Conservation (phyloP, 1,284 basidiomycete species). For the Moesziomyces globuligerus region DNA sequence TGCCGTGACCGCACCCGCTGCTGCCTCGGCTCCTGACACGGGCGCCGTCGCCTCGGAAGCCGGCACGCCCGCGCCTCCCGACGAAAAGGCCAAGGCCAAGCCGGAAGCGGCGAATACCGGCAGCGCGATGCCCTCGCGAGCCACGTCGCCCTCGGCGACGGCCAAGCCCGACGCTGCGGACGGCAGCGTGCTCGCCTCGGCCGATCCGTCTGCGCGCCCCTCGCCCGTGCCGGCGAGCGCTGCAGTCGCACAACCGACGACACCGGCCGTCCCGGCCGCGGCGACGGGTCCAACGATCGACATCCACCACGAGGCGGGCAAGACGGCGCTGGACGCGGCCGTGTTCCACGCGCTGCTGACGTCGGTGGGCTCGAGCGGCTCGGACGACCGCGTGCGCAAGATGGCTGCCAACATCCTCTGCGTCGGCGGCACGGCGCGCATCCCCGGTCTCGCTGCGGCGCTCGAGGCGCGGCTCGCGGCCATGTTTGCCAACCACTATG, state of each 20-base stretch:
- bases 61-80: conserved; percentile 36
- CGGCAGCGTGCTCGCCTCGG: conserved; percentile 19
- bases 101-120: neutral
- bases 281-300: conserved; percentile 76
- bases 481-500: conserved; percentile 34
- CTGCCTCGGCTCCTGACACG: conserved; percentile 19
- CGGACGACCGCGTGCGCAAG: conserved; percentile 86
- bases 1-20: conserved; percentile 8
- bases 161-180: conserved; percentile 13
- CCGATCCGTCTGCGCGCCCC: conserved; percentile 34
- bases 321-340: conserved; percentile 90
- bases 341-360: conserved; percentile 81
- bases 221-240: conserved; percentile 19
- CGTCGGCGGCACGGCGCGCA: conserved; percentile 79
- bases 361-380: conserved; percentile 47
- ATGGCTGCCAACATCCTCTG: conserved; percentile 88
- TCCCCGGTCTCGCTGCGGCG: conserved; percentile 67
- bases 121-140: conserved; percentile 28
- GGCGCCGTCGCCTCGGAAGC: conserved; percentile 20
- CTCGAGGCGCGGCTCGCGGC: conserved; percentile 54
- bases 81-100: conserved; percentile 8
- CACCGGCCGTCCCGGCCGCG: conserved; percentile 2
- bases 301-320: conserved; percentile 83
- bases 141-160: conserved; percentile 13
- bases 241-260: neutral